These are phyloP conservation scores for Sarocladium oryzae DNA, from an alignment of 2,329 filamentous ascomycete genomes.

Conservation along the genomic window DNA sequence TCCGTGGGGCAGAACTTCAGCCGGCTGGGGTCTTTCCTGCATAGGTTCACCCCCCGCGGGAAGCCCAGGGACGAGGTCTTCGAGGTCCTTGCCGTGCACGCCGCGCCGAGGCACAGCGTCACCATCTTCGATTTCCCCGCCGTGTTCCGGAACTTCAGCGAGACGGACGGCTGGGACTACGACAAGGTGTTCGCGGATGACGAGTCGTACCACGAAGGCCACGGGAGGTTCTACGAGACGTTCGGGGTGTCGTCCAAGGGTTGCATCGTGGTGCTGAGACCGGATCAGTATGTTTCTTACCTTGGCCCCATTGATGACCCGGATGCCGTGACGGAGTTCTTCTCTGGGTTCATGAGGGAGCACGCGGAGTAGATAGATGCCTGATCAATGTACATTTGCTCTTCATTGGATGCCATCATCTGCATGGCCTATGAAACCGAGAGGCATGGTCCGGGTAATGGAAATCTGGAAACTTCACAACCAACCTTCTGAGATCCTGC, in stretches of 20 bases:
- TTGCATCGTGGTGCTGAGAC: constrained; percentile 23
- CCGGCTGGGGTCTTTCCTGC: constrained; percentile 12
- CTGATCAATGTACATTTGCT: too few relatives aligned
- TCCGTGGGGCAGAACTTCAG: constrained; percentile 38
- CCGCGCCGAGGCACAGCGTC: constrained; percentile 39
- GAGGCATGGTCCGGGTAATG: too few relatives aligned
- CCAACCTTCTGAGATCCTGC: too few relatives aligned
- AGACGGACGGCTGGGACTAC: constrained; percentile 47
- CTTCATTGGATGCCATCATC: too few relatives aligned
- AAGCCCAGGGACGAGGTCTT: constrained; percentile 29
- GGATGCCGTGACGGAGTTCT: constrained; percentile 6
- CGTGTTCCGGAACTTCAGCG: constrained; percentile 39
- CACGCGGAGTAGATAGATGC: not conserved
- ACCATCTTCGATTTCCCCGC: constrained; percentile 47
- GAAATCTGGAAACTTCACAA: too few relatives aligned
- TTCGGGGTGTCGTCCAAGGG: constrained; percentile 32
- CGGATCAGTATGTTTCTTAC: constrained; percentile 12
- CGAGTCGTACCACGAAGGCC: constrained; percentile 43
- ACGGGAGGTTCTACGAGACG: constrained; percentile 32
- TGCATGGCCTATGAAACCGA: too few relatives aligned
- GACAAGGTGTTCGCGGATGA: constrained; percentile 51
- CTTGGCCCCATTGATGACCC: constrained; percentile 8
- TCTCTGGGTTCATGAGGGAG: constrained; percentile 1
- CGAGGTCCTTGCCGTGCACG: constrained; percentile 56
- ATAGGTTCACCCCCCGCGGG: constrained; percentile 10